Conservation (phyloP, 352 stramenopile genomes). For the Globisporangium lucens region DNA sequence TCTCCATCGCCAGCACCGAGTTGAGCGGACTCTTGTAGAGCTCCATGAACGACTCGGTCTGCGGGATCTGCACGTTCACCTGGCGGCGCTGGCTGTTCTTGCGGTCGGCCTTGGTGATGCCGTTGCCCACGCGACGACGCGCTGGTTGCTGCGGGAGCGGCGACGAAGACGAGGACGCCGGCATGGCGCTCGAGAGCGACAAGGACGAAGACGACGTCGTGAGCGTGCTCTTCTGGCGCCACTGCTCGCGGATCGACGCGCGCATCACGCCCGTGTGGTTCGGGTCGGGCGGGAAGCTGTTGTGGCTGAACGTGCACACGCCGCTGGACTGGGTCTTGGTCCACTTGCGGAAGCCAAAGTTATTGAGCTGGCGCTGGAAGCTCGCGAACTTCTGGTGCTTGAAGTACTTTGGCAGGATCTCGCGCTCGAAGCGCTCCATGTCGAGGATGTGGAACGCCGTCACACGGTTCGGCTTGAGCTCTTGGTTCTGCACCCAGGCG, state of each 20-base stretch:
- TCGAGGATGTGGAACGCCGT: slow-evolving; percentile 81
- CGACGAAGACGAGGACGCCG: slow-evolving; percentile 3
- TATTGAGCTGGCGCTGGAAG: slow-evolving; percentile 91
- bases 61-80: slow-evolving; percentile 23
- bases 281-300: slow-evolving; percentile 70
- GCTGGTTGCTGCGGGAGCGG: slow-evolving; percentile 8
- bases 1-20: slow-evolving; percentile 14
- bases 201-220: slow-evolving; percentile 6
- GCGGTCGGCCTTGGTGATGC: slow-evolving; percentile 44
- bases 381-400: slow-evolving; percentile 92
- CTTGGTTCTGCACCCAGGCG: slow-evolving; percentile 67
- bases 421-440: slow-evolving; percentile 76
- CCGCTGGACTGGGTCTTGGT: slow-evolving; percentile 76
- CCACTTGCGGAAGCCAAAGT: slow-evolving; percentile 91
- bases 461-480: slow-evolving; percentile 56
- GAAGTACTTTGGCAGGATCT: slow-evolving; percentile 92
- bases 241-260: slow-evolving; percentile 62
- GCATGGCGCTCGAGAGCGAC: slow-evolving; percentile 11
- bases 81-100: slow-evolving; percentile 29
- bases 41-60: slow-evolving; percentile 35
- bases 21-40: slow-evolving; percentile 40
- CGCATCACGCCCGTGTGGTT: slow-evolving; percentile 29
- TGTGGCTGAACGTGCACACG: slow-evolving; percentile 83
- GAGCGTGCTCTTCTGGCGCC: slow-evolving; percentile 61
- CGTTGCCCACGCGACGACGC: slow-evolving; percentile 40